Conservation (phyloP, 164 flowering plant species). For the Vitis rupestris region DNA sequence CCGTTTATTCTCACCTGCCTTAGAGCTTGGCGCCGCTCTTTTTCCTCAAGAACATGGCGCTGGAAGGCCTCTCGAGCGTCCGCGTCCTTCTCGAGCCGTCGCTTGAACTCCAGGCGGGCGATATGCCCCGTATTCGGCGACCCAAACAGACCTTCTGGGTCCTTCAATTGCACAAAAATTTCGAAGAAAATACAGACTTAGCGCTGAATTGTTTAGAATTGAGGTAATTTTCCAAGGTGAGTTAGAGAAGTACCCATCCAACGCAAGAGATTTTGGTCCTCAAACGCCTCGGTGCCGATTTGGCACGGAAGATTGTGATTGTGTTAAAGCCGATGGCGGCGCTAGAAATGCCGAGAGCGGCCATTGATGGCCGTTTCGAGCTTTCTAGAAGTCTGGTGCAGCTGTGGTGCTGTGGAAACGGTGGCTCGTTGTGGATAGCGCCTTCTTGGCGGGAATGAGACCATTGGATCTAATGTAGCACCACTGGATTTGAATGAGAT, state of each 20-base stretch:
- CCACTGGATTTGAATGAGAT: no score
- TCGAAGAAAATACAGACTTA: not conserved
- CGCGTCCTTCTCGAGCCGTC: slow-evolving; percentile 68
- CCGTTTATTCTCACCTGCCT: slow-evolving; percentile 42
- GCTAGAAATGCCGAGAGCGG: not conserved
- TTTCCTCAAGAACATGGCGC: slow-evolving; percentile 71
- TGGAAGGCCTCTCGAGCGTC: slow-evolving; percentile 77
- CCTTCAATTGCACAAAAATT: slow-evolving; percentile 48
- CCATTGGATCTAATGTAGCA: no score
- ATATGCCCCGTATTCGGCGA: slow-evolving; percentile 74
- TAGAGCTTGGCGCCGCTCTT: slow-evolving; percentile 58
- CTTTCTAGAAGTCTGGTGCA: not conserved
- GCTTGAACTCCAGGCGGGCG: slow-evolving; percentile 66
- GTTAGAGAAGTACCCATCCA: slow-evolving; percentile 46
- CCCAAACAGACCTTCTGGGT: slow-evolving; percentile 83
- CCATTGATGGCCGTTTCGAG: not conserved
- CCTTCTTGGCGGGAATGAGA: no score
- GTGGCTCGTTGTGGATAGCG: no score
- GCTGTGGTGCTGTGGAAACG: no score
- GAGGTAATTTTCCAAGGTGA: not conserved
- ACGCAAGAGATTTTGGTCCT: slow-evolving; percentile 48
- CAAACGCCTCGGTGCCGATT: not conserved
- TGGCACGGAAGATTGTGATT: not conserved
- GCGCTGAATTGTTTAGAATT: not conserved
- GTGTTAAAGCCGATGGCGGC: no score